These are phyloP conservation scores for Sutorius australiensis DNA, from an alignment of 768 basidiomycete genomes.

Conservation along the genomic window DNA sequence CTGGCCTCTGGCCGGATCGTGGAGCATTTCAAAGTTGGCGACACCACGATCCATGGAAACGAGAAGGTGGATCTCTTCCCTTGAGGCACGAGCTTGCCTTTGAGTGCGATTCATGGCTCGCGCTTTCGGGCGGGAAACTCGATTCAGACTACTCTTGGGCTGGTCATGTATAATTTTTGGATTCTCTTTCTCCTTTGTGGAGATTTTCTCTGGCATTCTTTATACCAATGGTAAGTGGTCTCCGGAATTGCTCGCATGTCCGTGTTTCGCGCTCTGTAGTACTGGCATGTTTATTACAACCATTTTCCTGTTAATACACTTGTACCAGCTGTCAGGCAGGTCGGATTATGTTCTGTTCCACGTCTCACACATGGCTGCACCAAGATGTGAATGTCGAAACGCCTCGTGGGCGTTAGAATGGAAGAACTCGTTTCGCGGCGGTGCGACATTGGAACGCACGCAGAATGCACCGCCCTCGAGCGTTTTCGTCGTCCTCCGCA, in stretches of 20 bases:
- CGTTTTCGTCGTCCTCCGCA: background rate
- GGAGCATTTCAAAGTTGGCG: background rate
- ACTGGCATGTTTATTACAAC: background rate
- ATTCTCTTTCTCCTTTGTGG: slow-evolving; percentile 14
- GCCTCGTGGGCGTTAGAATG: slow-evolving; percentile 4
- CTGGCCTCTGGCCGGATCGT: background rate
- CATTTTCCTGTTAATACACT: background rate
- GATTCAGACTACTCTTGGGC: slow-evolving; percentile 25
- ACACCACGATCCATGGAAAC: slow-evolving; percentile 9
- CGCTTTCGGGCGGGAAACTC: background rate
- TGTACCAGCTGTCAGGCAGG: background rate
- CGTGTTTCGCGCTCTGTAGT: too few species aligned
- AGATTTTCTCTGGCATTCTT: background rate
- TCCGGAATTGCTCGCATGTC: background rate
- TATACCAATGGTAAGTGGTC: too few species aligned
- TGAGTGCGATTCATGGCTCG: slow-evolving; percentile 26
- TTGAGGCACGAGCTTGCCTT: slow-evolving; percentile 6
- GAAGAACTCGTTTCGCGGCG: background rate
- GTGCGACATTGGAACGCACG: background rate
- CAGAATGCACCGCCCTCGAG: background rate
- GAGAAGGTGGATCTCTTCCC: slow-evolving; percentile 8
- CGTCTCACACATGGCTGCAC: background rate
- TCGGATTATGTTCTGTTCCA: background rate
- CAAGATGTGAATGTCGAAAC: background rate
- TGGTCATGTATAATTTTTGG: slow-evolving; percentile 22